Evolutionary conservation across 306 rosid species (phyloP).

Genomic region (Urtica urens): DNA sequence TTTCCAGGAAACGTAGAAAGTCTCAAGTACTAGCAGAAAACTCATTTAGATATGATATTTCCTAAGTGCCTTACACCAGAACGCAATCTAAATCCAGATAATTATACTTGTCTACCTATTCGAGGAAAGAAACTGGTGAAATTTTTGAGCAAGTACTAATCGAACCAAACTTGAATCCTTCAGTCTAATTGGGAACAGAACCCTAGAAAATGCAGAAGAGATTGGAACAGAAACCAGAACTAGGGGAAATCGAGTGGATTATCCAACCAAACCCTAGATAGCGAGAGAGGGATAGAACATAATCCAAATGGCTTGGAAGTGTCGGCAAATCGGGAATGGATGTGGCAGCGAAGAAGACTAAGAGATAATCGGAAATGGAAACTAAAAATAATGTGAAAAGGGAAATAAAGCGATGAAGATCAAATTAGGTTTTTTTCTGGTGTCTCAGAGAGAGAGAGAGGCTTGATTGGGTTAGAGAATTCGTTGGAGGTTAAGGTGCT

Average conservation of each 20-base stretch:
- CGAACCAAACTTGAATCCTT: conserved; percentile 10
- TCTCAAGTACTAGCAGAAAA: too few species aligned
- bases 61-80: too few species aligned
- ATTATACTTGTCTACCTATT: background rate
- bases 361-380: conserved; percentile 4
- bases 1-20: too few species aligned
- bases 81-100: too few species aligned
- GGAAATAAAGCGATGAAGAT: background rate
- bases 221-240: conserved; percentile 1
- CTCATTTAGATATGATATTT: too few species aligned
- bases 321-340: conserved; percentile 35
- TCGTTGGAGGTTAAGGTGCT: conserved; percentile 27
- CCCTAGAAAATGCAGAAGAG: conserved; percentile 35
- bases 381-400: background rate
- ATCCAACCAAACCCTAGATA: conserved; percentile 47
- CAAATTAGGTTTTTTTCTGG: background rate
- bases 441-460: conserved; percentile 10
- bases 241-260: conserved; percentile 15
- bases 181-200: conserved; percentile 16
- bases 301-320: conserved; percentile 38
- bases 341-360: conserved; percentile 13
- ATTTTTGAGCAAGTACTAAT: conserved; percentile 1
- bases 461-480: conserved; percentile 13
- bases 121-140: conserved; percentile 19
- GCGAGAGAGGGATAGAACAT: conserved; percentile 3